phyloP scores from a whole-genome alignment of 768 basidiomycete genomes.

The Calocera viscosa region DNA sequence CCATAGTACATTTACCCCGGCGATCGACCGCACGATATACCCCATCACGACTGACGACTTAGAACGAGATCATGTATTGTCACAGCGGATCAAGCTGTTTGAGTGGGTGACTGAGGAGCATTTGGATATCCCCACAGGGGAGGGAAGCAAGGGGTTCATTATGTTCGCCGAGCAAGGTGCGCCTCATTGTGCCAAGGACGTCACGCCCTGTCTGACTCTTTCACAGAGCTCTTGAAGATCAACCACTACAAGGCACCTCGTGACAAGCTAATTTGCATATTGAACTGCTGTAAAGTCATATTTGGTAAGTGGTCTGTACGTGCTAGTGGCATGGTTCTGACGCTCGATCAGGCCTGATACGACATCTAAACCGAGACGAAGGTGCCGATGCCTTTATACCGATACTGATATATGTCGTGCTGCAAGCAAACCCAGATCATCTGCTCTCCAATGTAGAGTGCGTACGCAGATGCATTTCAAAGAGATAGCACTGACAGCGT shows the following conservation, averaged over 20 bases:
- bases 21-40: conserved; percentile 50
- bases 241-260: conserved; percentile 98
- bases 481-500: neutral
- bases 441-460: conserved; percentile 93
- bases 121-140: conserved; percentile 67
- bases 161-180: conserved; percentile 80
- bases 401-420: conserved; percentile 82
- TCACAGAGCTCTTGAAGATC: conserved; percentile 81
- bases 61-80: conserved; percentile 84
- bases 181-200: conserved; percentile 9
- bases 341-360: conserved; percentile 55
- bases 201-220: neutral
- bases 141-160: conserved; percentile 58
- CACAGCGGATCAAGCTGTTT: conserved; percentile 82
- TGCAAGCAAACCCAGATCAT: conserved; percentile 88
- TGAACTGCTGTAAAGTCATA: conserved; percentile 98
- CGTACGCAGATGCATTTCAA: conserved; percentile 20
- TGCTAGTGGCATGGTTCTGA: neutral
- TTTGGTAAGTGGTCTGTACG: conserved; percentile 52
- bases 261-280: conserved; percentile 92
- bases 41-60: conserved; percentile 86
- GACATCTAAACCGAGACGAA: conserved; percentile 72
- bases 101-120: conserved; percentile 82
- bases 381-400: conserved; percentile 93
- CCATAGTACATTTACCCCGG: conserved; percentile 88